Conservation (phyloP, 2,329 filamentous ascomycete species). For the Tolypocladium sp. region DNA sequence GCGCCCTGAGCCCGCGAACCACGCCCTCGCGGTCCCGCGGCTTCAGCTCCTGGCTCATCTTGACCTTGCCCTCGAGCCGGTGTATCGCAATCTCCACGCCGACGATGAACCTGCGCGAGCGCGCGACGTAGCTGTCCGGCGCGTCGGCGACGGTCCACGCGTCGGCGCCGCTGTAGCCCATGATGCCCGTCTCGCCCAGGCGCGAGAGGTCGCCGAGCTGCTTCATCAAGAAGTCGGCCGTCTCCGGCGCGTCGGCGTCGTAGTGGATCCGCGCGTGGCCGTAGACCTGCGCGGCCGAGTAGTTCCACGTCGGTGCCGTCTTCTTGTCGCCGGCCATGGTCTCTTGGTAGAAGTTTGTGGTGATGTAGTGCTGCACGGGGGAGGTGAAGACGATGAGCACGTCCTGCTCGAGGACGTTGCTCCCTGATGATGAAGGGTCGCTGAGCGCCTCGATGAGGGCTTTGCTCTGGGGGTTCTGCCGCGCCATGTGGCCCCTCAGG, state of each 20-base stretch:
- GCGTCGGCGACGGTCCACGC: slow-evolving; percentile 51
- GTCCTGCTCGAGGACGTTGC: slow-evolving; percentile 34
- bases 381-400: slow-evolving; percentile 55
- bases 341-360: slow-evolving; percentile 57
- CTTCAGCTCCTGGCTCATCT: slow-evolving; percentile 55
- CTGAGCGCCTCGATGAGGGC: slow-evolving; percentile 41
- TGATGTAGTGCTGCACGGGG: slow-evolving; percentile 52
- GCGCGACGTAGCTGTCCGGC: slow-evolving; percentile 42
- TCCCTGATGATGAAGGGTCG: background rate
- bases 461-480: slow-evolving; percentile 54
- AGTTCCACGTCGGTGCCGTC: slow-evolving; percentile 65
- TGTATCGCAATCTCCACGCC: slow-evolving; percentile 50
- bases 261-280: slow-evolving; percentile 44
- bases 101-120: slow-evolving; percentile 46
- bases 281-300: slow-evolving; percentile 55
- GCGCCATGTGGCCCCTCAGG: slow-evolving; percentile 53
- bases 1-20: slow-evolving; percentile 39
- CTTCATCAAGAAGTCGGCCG: slow-evolving; percentile 34
- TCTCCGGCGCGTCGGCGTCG: slow-evolving; percentile 35
- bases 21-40: slow-evolving; percentile 46
- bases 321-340: slow-evolving; percentile 50
- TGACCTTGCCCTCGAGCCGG: slow-evolving; percentile 50
- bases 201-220: slow-evolving; percentile 44
- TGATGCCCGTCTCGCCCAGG: slow-evolving; percentile 41
- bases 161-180: slow-evolving; percentile 38